These are phyloP conservation scores for Pleomassaria siparia DNA, from an alignment of 2,329 filamentous ascomycete species.

Conservation along the genomic window DNA sequence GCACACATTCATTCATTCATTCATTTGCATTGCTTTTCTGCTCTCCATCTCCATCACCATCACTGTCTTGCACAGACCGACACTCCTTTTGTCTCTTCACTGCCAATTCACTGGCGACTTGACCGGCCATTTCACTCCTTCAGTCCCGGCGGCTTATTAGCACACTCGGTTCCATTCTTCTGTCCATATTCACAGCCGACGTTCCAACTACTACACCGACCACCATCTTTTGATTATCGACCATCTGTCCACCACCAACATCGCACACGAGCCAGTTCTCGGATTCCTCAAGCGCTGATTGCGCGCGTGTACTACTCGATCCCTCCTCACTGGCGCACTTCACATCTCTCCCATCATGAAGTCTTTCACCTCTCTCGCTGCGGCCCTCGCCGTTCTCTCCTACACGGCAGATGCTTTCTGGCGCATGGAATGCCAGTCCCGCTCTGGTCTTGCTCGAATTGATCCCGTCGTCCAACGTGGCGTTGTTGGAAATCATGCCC, in stretches of 20 bases:
- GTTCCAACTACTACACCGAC: no score
- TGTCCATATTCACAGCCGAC: slow-evolving; percentile 2
- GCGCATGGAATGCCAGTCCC: slow-evolving; percentile 67
- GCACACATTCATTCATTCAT: no score
- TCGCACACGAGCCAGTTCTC: neutral
- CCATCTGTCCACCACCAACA: neutral
- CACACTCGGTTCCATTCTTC: slow-evolving; percentile 13
- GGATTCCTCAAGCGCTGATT: neutral
- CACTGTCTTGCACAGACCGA: slow-evolving; percentile 20
- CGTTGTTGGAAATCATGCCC: slow-evolving; percentile 30
- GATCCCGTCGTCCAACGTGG: slow-evolving; percentile 48
- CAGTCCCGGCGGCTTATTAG: slow-evolving; percentile 33
- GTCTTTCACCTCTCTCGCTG: slow-evolving; percentile 29
- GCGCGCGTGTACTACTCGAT: neutral
- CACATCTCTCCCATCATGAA: slow-evolving; percentile 26
- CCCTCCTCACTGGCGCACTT: neutral
- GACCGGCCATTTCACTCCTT: slow-evolving; percentile 6
- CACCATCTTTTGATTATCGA: no score
- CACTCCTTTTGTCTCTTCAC: slow-evolving; percentile 32
- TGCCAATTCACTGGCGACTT: no score
- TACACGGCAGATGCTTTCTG: slow-evolving; percentile 64
- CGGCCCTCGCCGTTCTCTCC: slow-evolving; percentile 35
- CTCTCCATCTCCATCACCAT: slow-evolving; percentile 26
- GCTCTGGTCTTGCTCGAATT: slow-evolving; percentile 60
- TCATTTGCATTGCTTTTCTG: slow-evolving; percentile 26